Percentiles rank a stretch among this genome's conserved stretches.
These are phyloP conservation scores for Hypoxylon subgilvum DNA, from an alignment of 495 filamentous ascomycete species.

Conservation along the genomic window DNA sequence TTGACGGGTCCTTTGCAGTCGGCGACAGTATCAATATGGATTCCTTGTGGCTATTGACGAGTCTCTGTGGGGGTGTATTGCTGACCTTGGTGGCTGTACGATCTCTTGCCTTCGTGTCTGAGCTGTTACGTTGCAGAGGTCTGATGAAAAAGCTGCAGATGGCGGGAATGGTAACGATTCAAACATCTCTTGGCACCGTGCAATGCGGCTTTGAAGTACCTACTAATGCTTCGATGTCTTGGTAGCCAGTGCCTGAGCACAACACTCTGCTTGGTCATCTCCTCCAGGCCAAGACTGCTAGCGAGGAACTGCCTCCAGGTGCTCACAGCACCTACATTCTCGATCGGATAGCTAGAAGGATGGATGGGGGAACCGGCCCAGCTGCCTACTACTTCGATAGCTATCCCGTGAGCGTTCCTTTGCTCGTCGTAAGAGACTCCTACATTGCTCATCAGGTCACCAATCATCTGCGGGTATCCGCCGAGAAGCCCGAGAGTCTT, in stretches of 20 bases:
- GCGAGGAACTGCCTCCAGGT: conserved; percentile 30
- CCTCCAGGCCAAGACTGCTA: conserved; percentile 33
- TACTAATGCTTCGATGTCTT: neutral
- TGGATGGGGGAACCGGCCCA: conserved; percentile 13
- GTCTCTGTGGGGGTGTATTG: conserved; percentile 25
- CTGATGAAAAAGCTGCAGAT: conserved; percentile 26
- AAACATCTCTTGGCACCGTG: neutral
- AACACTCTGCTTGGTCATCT: conserved; percentile 39
- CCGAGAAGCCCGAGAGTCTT: conserved; percentile 31
- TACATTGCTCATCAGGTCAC: conserved; percentile 39
- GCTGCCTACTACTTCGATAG: conserved; percentile 41
- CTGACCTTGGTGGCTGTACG: conserved; percentile 13
- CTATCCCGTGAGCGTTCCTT: conserved; percentile 31
- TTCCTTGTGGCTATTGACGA: conserved; percentile 8
- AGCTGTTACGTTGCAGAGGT: conserved; percentile 26
- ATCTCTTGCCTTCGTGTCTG: conserved; percentile 21
- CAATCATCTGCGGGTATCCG: conserved; percentile 29
- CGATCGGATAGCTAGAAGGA: conserved; percentile 19
- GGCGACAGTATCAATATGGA: conserved; percentile 27
- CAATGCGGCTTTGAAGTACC: too few relatives aligned
- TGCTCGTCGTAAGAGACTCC: conserved; percentile 35
- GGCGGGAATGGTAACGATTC: conserved; percentile 32
- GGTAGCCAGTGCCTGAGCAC: conserved; percentile 38
- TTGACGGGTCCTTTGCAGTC: too few relatives aligned
- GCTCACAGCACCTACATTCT: conserved; percentile 35